Base-by-base conservation (phyloP, 176 grass and related monocot species). In the Triticum timopheevii region DNA sequence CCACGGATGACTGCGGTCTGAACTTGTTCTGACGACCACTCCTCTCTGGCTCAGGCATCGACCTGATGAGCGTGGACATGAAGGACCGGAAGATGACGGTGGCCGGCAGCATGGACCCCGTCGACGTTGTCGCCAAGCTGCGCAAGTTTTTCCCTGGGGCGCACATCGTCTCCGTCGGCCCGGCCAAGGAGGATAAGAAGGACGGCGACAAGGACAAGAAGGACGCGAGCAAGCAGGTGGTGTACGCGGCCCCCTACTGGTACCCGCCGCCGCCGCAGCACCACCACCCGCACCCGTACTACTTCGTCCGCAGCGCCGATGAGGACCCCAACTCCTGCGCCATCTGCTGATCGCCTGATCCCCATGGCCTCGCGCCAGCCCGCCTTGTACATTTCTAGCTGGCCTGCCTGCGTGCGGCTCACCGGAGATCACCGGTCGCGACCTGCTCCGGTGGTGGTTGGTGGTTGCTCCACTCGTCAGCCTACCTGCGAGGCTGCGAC, bases 281-380 rank as follows among this genome's bases (percentile, higher is more conserved):
- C 3, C 45, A 49, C 45, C 45, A 49, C 45, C 71, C 71, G 28
- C 8, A 67, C 33, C 59, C 86, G 0, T 81, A 82, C 15, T 90
- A 93, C 85, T 44, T 61, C 77, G 86, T 87, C 80, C 89, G 75
- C 24, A 92, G 91, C 84, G 62, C 78, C 47, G 96, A 95, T 66
- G 96, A 95, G 79, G 75, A 98, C 78, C 91, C 96, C 19, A 95
- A 95, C 78, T 77, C 83, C 9, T 98, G 96, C 80, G 89, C 91
- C 52, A 89, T 98, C 44, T 92, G 88, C 34, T 35, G 34, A 35
- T 33, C 33, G 33, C 1, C 90, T 97, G 87, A 97, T 30, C 2
- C 38, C 39, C 39, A 40, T 10, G 6, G 8, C 34, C 5, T 6
- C 4, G 34, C 34, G 34, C 34, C 34, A 0, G 34, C 34, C 34